These are phyloP conservation scores for Metrosideros polymorpha DNA, from an alignment of 441 rosid species.

Conservation along the genomic window DNA sequence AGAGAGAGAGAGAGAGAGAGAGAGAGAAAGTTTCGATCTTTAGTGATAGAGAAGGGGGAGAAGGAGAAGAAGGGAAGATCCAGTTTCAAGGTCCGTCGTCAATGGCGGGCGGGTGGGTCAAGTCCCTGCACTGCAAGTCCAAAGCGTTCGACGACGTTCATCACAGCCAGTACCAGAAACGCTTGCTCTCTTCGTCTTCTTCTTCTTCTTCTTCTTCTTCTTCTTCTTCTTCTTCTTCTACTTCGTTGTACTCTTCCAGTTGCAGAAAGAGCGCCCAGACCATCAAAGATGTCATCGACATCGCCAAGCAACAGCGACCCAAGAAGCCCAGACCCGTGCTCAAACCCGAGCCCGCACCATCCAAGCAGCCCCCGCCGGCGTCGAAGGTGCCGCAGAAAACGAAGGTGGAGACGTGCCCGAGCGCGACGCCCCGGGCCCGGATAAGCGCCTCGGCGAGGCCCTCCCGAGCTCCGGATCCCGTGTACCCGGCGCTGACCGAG, in stretches of 20 bases:
- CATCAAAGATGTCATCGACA: conserved; percentile 64
- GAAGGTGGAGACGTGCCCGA: neutral
- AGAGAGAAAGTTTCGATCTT: neutral
- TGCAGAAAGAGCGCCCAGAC: conserved; percentile 54
- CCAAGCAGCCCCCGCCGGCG: conserved; percentile 13
- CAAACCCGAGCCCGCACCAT: conserved; percentile 4
- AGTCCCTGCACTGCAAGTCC: conserved; percentile 80
- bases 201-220: neutral
- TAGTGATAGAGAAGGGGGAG: neutral
- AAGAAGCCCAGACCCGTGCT: conserved; percentile 9
- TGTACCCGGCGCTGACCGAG: conserved; percentile 59
- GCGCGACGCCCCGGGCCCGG: conserved; percentile 15
- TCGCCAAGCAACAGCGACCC: conserved; percentile 18
- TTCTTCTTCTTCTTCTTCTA: neutral
- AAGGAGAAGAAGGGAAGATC: neutral
- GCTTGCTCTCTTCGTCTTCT: conserved; percentile 31
- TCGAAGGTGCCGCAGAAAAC: neutral
- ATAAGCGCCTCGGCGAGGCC: conserved; percentile 19
- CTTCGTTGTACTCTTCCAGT: conserved; percentile 6
- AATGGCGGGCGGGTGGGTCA: conserved; percentile 92
- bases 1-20: neutral
- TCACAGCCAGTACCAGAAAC: conserved; percentile 29
- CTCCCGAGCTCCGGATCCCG: conserved; percentile 31
- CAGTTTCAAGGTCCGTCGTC: neutral
- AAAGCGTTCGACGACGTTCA: conserved; percentile 75